phyloP scores from a whole-genome alignment of 768 basidiomycete species.

The Exidia glandulosa region DNA sequence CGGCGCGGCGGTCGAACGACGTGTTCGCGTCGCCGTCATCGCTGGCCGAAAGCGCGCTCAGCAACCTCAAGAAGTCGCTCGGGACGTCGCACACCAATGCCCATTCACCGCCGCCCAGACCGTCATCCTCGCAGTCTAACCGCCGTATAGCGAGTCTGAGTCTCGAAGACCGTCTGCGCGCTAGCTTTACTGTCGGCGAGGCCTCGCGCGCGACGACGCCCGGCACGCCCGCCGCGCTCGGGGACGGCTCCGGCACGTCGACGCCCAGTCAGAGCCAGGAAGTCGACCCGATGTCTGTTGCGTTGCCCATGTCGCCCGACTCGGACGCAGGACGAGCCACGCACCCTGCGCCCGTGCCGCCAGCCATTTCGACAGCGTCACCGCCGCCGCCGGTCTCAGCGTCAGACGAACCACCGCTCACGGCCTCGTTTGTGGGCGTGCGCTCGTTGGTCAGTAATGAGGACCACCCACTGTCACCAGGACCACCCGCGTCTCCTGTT shows the following conservation, averaged over 20 bases:
- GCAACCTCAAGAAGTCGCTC: slow-evolving; percentile 54
- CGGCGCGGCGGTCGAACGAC: slow-evolving; percentile 9
- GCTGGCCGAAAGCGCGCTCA: slow-evolving; percentile 49
- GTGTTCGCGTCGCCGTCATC: slow-evolving; percentile 34
- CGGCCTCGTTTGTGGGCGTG: neutral
- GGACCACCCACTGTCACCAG: neutral
- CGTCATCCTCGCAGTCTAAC: slow-evolving; percentile 16
- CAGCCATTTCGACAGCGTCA: too few species aligned
- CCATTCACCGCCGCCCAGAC: slow-evolving; percentile 9
- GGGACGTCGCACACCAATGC: slow-evolving; percentile 22
- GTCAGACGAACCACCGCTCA: too few species aligned
- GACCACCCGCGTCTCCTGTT: neutral
- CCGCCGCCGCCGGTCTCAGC: too few species aligned
- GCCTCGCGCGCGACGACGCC: slow-evolving; percentile 35
- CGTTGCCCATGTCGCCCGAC: slow-evolving; percentile 10
- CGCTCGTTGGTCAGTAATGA: neutral
- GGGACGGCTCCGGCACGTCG: slow-evolving; percentile 34
- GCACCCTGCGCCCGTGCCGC: too few species aligned
- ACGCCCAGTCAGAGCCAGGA: slow-evolving; percentile 21
- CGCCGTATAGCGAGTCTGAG: slow-evolving; percentile 41
- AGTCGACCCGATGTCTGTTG: slow-evolving; percentile 5
- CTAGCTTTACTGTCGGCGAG: slow-evolving; percentile 51
- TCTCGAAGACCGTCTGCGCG: slow-evolving; percentile 68
- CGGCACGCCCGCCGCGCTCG: slow-evolving; percentile 25
- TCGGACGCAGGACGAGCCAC: too few species aligned